Conservation (phyloP, 257 asterid species). For the Solanum corneliomulleri region DNA sequence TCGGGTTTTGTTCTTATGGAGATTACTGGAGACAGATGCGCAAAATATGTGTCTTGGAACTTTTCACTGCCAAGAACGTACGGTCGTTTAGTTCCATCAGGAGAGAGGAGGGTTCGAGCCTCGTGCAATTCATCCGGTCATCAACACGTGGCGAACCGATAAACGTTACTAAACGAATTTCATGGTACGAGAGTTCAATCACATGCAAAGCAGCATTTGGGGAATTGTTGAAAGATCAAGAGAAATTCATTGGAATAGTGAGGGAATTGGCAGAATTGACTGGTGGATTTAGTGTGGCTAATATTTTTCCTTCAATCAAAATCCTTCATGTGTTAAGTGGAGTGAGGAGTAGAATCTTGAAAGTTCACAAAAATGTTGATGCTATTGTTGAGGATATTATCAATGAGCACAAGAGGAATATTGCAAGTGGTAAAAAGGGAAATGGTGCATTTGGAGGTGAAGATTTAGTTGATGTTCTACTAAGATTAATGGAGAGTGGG, state of each 20-base stretch:
- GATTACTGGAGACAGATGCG: constrained; percentile 39
- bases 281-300: neutral
- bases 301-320: constrained; percentile 1
- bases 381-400: neutral
- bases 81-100: constrained; percentile 12
- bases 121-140: neutral
- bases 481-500: neutral
- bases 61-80: constrained; percentile 13
- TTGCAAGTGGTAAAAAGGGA: neutral
- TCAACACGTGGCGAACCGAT: neutral
- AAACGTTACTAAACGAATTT: neutral
- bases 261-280: neutral
- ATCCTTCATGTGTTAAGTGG: neutral
- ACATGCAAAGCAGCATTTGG: neutral
- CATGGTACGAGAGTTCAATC: neutral
- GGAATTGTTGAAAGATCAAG: neutral
- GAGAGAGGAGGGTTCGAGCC: neutral
- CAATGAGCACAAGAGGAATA: neutral
- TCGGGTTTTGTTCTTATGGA: constrained; percentile 21
- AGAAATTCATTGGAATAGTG: neutral
- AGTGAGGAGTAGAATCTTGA: neutral
- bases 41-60: constrained; percentile 21
- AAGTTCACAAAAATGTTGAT: neutral
- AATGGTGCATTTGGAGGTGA: neutral
- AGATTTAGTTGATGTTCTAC: constrained; percentile 2